Percentiles rank a stretch among this genome's conserved stretches.
Evolutionary conservation across 2,329 filamentous ascomycete species (phyloP).

Genomic region (Mycocentrospora acerina): DNA sequence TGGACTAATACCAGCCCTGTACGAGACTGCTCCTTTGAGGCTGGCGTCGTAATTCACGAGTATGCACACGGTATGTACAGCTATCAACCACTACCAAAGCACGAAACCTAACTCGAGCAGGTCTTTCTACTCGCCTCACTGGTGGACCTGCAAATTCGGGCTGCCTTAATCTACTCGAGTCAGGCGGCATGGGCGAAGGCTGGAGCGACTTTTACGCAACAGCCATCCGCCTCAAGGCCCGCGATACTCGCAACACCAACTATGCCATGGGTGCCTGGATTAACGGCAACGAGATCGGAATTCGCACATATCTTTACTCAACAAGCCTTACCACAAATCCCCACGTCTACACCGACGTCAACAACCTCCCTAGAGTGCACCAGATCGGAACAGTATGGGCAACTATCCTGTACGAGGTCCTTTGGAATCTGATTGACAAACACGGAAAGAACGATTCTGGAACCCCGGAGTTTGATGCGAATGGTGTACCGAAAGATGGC

Average conservation of each 20-base stretch:
- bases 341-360: slow-evolving; percentile 50
- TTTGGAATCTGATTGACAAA: slow-evolving; percentile 61
- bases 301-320: slow-evolving; percentile 55
- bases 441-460: slow-evolving; percentile 52
- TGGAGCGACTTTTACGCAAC: slow-evolving; percentile 61
- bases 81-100: too few relatives aligned
- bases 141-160: slow-evolving; percentile 58
- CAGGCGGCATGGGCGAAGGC: slow-evolving; percentile 60
- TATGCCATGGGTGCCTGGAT: slow-evolving; percentile 57
- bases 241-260: slow-evolving; percentile 49
- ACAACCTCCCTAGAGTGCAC: slow-evolving; percentile 48
- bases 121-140: slow-evolving; percentile 58
- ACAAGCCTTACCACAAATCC: slow-evolving; percentile 55
- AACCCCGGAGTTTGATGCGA: slow-evolving; percentile 46
- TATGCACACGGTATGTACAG: slow-evolving; percentile 45
- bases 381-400: slow-evolving; percentile 56
- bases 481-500: slow-evolving; percentile 55
- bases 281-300: slow-evolving; percentile 46
- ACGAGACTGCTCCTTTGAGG: slow-evolving; percentile 59
- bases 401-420: slow-evolving; percentile 56
- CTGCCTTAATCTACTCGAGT: slow-evolving; percentile 52
- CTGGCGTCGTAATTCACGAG: slow-evolving; percentile 60
- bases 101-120: too few relatives aligned
- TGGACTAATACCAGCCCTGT: slow-evolving; percentile 53
- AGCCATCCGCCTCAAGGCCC: slow-evolving; percentile 50